Conservation (phyloP, 163 green algal species). For the Scenedesmus sp. region DNA sequence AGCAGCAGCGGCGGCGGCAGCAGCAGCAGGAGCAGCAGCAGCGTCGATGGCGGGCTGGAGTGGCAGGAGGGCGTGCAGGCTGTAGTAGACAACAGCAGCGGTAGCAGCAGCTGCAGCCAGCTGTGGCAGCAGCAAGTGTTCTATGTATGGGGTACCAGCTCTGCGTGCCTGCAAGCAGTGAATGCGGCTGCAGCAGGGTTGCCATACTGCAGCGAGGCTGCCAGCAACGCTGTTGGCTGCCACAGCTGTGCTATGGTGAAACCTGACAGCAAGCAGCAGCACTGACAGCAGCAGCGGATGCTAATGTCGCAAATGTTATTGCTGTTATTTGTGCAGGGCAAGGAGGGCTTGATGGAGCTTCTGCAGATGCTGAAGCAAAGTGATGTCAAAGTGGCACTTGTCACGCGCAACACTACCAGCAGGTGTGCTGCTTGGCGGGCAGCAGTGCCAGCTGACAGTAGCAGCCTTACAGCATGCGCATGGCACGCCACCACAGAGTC, state of each 20-base stretch:
- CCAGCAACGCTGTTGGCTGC: no score
- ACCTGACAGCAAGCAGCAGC: no score
- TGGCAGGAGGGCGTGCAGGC: background rate
- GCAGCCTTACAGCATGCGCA: background rate
- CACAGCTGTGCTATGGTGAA: no score
- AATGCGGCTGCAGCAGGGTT: no score
- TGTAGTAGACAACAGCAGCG: background rate
- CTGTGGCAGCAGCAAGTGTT: no score
- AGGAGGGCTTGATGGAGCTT: constrained; percentile 69
- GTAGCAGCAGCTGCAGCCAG: background rate
- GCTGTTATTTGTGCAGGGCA: constrained; percentile 18
- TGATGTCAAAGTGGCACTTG: constrained; percentile 73
- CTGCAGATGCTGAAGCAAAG: constrained; percentile 61
- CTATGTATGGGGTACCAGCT: no score
- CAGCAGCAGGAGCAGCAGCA: background rate
- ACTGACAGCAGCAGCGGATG: background rate
- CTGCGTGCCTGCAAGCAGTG: no score
- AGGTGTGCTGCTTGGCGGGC: constrained; percentile 47
- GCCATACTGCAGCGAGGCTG: no score
- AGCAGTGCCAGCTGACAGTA: no score
- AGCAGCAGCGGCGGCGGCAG: background rate
- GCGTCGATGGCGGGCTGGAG: no score
- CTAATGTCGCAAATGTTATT: no score
- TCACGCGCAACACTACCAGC: constrained; percentile 81
- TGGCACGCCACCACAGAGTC: background rate